phyloP scores from a whole-genome alignment of 1,139 yeast species.

The Sugiyamaella sp. region DNA sequence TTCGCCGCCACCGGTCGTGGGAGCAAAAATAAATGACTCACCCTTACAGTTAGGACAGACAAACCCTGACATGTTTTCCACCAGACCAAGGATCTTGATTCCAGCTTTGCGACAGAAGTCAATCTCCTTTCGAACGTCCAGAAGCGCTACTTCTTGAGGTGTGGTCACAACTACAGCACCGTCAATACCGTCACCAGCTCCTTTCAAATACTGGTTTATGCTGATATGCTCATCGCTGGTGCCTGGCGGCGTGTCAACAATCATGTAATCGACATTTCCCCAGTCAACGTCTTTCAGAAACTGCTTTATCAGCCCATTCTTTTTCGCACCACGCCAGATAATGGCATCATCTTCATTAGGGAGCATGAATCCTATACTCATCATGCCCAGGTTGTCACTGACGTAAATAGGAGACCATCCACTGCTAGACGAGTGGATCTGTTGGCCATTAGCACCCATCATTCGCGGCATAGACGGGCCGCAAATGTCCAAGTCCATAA shows the following conservation, averaged over 20 bases:
- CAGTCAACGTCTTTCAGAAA: conserved; percentile 94
- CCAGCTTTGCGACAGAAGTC: conserved; percentile 93
- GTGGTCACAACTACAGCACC: conserved; percentile 96
- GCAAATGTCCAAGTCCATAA: conserved; percentile 96
- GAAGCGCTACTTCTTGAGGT: conserved; percentile 94
- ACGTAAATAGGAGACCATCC: conserved; percentile 99
- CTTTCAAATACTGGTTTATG: conserved; percentile 84
- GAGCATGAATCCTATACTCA: conserved; percentile 94
- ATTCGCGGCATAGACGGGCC: conserved; percentile 96
- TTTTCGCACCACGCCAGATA: conserved; percentile 96
- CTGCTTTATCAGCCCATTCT: conserved; percentile 90
- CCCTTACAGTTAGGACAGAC: conserved; percentile 95
- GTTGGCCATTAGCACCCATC: conserved; percentile 90
- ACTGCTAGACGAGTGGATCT: conserved; percentile 82
- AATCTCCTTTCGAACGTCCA: conserved; percentile 94
- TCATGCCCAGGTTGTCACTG: conserved; percentile 90
- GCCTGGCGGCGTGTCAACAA: conserved; percentile 98
- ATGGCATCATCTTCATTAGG: conserved; percentile 94
- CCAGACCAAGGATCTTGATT: conserved; percentile 82
- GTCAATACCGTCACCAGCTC: conserved; percentile 71
- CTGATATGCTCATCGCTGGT: conserved; percentile 96
- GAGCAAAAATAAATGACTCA: conserved; percentile 85
- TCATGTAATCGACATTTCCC: conserved; percentile 88
- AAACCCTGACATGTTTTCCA: conserved; percentile 98
- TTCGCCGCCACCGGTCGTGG: conserved; percentile 97